phyloP scores from a whole-genome alignment of 257 asterid genomes.

The Solanum pennellii region DNA sequence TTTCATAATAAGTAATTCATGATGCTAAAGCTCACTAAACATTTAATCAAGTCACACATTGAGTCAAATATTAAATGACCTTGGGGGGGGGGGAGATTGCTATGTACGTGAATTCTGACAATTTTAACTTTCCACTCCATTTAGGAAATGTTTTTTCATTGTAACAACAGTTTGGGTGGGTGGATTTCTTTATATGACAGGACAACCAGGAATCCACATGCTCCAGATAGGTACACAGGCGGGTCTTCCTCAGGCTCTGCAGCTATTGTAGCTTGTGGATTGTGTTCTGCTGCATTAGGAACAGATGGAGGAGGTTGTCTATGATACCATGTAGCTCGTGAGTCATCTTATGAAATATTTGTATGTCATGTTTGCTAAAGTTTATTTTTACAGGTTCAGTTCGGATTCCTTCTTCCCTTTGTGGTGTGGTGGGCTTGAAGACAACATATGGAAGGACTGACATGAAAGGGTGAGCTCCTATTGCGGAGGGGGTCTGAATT shows the following conservation, averaged over 20 bases:
- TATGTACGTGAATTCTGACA: not conserved
- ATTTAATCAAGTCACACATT: too few relatives aligned
- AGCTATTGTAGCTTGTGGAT: constrained; percentile 92
- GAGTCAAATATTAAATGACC: too few relatives aligned
- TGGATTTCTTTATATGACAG: constrained; percentile 24
- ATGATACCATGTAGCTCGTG: constrained; percentile 7
- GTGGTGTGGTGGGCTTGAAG: constrained; percentile 94
- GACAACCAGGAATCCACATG: constrained; percentile 92
- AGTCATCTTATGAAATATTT: not conserved
- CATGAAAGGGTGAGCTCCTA: constrained; percentile 60
- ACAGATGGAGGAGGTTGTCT: constrained; percentile 98
- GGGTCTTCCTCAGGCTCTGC: constrained; percentile 99
- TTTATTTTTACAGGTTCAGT: constrained; percentile 59
- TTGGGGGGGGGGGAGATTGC: not conserved
- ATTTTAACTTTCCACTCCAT: not conserved
- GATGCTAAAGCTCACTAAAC: not conserved
- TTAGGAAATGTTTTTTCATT: not conserved
- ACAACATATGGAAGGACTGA: constrained; percentile 84
- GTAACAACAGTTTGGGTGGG: not conserved
- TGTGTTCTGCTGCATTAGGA: constrained; percentile 93
- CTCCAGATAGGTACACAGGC: constrained; percentile 86
- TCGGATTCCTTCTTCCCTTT: constrained; percentile 90
- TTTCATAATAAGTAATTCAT: not conserved
- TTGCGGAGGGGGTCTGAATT: not conserved
- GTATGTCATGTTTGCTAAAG: not conserved